A percentile compares a stretch with the other conserved stretches of the same genome.
phyloP scores from a whole-genome alignment of 768 basidiomycete species.

The Cyclocybe cylindracea region DNA sequence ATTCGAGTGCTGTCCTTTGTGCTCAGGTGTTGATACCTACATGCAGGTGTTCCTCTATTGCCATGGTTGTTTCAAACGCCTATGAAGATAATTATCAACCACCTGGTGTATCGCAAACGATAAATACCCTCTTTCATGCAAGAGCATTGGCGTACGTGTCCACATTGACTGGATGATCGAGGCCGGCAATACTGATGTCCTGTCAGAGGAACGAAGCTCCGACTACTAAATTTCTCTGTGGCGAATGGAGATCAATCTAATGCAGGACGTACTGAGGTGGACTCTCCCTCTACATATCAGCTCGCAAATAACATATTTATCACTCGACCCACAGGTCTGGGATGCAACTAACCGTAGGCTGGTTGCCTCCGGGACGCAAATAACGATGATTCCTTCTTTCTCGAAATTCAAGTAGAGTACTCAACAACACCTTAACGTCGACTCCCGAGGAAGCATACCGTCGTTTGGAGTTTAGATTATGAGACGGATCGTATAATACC shows the following conservation, averaged over 20 bases:
- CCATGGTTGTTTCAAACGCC: constrained; percentile 35
- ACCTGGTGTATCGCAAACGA: constrained; percentile 43
- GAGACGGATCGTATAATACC: too few relatives aligned
- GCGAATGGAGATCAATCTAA: constrained; percentile 26
- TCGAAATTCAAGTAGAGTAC: too few relatives aligned
- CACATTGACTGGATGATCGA: not conserved
- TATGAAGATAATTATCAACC: constrained; percentile 27
- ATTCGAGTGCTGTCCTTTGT: not conserved
- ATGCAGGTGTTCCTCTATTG: constrained; percentile 41
- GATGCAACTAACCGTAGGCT: constrained; percentile 36
- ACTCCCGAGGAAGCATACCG: too few relatives aligned
- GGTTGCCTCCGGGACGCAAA: constrained; percentile 43
- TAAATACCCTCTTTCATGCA: constrained; percentile 47
- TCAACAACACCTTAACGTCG: too few relatives aligned
- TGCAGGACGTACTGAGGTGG: constrained; percentile 43
- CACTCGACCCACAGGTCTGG: constrained; percentile 36
- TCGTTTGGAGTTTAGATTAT: too few relatives aligned
- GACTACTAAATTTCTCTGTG: constrained; percentile 40
- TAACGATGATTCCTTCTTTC: constrained; percentile 34
- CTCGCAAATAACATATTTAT: not conserved
- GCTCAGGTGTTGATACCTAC: not conserved
- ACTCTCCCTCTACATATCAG: not conserved
- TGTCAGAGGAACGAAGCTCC: constrained; percentile 43
- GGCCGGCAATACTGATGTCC: not conserved
- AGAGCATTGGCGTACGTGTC: constrained; percentile 37